Evolutionary conservation across 192 early-diverging fungal genomes (phyloP).

Genomic region (Linnemannia exigua): DNA sequence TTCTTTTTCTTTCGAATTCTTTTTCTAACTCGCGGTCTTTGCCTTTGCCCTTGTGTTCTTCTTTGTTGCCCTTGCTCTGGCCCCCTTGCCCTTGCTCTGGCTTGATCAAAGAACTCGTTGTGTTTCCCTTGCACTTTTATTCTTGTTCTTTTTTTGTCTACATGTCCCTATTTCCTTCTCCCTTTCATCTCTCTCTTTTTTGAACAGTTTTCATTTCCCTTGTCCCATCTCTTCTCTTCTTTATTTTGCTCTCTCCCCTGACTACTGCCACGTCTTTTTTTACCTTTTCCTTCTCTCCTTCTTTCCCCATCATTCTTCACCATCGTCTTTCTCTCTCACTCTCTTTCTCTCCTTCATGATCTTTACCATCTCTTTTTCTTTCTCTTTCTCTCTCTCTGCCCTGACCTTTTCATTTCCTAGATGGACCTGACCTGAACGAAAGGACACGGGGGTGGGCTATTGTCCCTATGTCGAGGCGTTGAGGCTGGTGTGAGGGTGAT

Average conservation of each 20-base stretch:
- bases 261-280: neutral
- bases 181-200: constrained; percentile 1
- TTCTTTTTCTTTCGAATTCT: neutral
- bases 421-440: neutral
- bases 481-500: neutral
- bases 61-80: neutral
- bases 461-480: no score
- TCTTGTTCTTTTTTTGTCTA: neutral
- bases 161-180: neutral
- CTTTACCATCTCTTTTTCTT: neutral
- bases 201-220: neutral
- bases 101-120: neutral
- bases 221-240: neutral
- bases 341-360: neutral
- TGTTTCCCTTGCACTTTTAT: neutral
- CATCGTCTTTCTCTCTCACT: neutral
- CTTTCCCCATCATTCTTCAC: neutral
- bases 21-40: neutral
- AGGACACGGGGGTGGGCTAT: neutral
- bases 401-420: constrained; percentile 3
- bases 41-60: neutral
- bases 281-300: neutral
- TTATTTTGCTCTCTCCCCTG: neutral
- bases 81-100: neutral
- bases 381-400: neutral